Evolutionary conservation across 169 alveolate species (phyloP).

Genomic region (Plasmodium sp.): DNA sequence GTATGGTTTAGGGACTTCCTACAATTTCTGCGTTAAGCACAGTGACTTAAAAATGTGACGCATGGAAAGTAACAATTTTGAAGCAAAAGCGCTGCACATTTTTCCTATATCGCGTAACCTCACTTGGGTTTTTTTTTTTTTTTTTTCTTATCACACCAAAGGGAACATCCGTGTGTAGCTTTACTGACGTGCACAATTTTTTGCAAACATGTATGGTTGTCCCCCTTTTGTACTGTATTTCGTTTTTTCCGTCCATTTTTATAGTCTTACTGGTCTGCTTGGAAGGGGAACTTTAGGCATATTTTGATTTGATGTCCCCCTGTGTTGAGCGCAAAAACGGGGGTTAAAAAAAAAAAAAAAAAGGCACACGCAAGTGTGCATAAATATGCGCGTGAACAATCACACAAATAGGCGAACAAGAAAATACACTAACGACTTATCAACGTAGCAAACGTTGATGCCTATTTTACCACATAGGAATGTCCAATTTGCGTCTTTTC

Average conservation of each 20-base stretch:
- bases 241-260: not conserved
- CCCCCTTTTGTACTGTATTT: not conserved
- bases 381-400: not conserved
- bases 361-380: not conserved
- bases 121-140: not conserved
- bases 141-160: not conserved
- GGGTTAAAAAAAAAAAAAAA: not conserved
- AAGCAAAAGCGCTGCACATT: conserved; percentile 10
- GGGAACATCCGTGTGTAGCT: not conserved
- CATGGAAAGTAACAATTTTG: not conserved
- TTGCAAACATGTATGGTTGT: not conserved
- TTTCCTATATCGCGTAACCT: not conserved
- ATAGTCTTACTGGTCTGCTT: not conserved
- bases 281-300: not conserved
- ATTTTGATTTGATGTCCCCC: not conserved
- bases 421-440: not conserved
- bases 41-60: not conserved
- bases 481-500: not conserved
- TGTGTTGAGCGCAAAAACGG: not conserved
- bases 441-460: not conserved
- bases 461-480: not conserved
- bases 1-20: not conserved
- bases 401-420: not conserved
- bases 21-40: not conserved
- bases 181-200: not conserved